Conservation (phyloP, 108 stramenopile genomes). For the Skeletonema costatum region DNA sequence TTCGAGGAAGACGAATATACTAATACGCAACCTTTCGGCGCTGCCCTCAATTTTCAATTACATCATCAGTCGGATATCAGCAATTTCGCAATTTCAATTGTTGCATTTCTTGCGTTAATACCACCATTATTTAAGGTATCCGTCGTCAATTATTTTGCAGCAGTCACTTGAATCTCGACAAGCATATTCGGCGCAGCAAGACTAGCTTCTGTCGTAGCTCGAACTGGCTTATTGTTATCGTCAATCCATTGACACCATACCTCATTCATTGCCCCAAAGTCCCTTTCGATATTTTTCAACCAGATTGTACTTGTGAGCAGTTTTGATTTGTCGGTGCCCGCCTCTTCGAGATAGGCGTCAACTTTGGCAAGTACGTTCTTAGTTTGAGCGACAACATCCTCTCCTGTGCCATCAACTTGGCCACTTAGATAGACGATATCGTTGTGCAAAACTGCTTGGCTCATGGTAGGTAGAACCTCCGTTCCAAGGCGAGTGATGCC, state of each 20-base stretch:
- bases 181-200: slow-evolving; percentile 60
- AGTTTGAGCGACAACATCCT: slow-evolving; percentile 55
- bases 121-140: neutral
- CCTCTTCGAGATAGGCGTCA: slow-evolving; percentile 57
- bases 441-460: slow-evolving; percentile 54
- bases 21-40: too few species aligned
- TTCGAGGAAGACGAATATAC: too few species aligned
- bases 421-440: slow-evolving; percentile 52
- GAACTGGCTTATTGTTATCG: slow-evolving; percentile 67
- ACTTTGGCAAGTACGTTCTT: slow-evolving; percentile 54
- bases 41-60: too few species aligned
- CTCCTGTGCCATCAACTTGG: slow-evolving; percentile 44
- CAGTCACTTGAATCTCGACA: slow-evolving; percentile 77
- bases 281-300: slow-evolving; percentile 64
- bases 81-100: too few species aligned
- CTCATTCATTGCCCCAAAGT: slow-evolving; percentile 66
- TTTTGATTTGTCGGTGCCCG: slow-evolving; percentile 68
- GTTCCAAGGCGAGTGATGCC: slow-evolving; percentile 1
- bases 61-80: too few species aligned
- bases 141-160: slow-evolving; percentile 25
- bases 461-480: slow-evolving; percentile 29
- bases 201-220: slow-evolving; percentile 63
- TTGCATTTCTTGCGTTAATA: too few species aligned
- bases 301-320: slow-evolving; percentile 65
- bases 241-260: slow-evolving; percentile 76